These are phyloP conservation scores for Cairneyella variabilis DNA, from an alignment of 495 filamentous ascomycete genomes.

Conservation along the genomic window DNA sequence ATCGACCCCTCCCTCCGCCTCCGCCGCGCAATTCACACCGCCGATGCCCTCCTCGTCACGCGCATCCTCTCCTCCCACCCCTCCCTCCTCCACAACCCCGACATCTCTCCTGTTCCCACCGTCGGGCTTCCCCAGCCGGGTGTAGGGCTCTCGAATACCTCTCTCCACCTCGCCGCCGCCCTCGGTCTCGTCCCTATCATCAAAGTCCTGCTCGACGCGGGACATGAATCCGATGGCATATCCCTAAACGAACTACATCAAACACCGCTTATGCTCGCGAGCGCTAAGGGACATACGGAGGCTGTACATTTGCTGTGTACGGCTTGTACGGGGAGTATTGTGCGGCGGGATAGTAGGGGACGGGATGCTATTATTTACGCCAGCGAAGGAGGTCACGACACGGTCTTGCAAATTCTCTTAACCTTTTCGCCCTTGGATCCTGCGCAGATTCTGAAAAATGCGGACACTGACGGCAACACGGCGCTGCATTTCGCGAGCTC, in stretches of 20 bases:
- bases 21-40: constrained; percentile 67
- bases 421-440: constrained; percentile 46
- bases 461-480: constrained; percentile 69
- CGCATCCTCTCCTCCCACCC: constrained; percentile 72
- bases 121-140: background rate
- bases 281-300: constrained; percentile 51
- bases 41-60: constrained; percentile 64
- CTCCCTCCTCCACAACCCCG: constrained; percentile 65
- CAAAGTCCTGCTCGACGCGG: constrained; percentile 45
- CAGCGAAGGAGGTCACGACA: constrained; percentile 51
- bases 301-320: constrained; percentile 56
- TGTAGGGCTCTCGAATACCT: constrained; percentile 59
- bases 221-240: constrained; percentile 56
- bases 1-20: constrained; percentile 63
- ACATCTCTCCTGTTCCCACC: constrained; percentile 34
- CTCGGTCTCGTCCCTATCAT: constrained; percentile 64
- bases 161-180: constrained; percentile 68
- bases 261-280: constrained; percentile 66
- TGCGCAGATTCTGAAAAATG: constrained; percentile 31
- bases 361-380: constrained; percentile 56
- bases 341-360: constrained; percentile 51
- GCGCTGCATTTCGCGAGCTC: constrained; percentile 66
- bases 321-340: constrained; percentile 37
- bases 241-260: constrained; percentile 67
- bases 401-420: constrained; percentile 55